Base-by-base conservation (phyloP, 2,329 filamentous ascomycete species). In the Botryosphaeria dothidea region DNA sequence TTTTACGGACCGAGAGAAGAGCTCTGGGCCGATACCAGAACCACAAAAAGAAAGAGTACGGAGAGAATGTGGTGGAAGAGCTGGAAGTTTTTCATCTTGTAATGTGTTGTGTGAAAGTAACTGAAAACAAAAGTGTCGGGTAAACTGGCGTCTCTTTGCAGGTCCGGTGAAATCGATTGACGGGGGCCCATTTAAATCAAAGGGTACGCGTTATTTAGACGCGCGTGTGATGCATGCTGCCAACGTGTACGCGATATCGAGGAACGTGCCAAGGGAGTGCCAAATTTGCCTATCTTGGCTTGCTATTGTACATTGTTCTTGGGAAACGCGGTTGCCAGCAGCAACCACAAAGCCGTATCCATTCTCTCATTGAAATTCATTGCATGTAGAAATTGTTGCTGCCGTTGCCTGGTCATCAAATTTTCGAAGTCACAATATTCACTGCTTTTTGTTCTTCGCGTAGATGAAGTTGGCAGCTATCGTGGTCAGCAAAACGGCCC, bases 391-490 rank as follows among this genome's bases (percentile, higher is more conserved):
- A 45, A 29, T 27, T 43, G 7, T 31, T 17, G 13, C 7, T 63
- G 13, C 46, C n/a, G 41, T 34, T 46, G 43, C 38, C 27, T 23
- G n/a, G 25, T 34, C 9, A 43, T 29, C 17, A 15, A 29, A 23
- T 27, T 19, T 13, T 21, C 11, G 23, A 9, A 9, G 5, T 25
- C 38, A 31, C 9, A 11, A 6, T 29, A 11, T 15, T 25, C 19
- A 83, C 74, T 84, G 81, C 73, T 83, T 79, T 69, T 82, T 77
- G 65, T 85, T 78, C 72, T 82, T 70, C 52, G 80, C 72, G 68
- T 83, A 82, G 45, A 83, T 73, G 65, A 83, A 83, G 64, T 82
- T 82, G 11, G 76, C 78, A 52, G 73, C 77, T 77, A 27, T 15
- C 19, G 25, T 11, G 11, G 19, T 60, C 27, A 60, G 56, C 27